These are phyloP conservation scores for Penicillium tannophilum DNA, from an alignment of 495 filamentous ascomycete genomes.

Conservation along the genomic window DNA sequence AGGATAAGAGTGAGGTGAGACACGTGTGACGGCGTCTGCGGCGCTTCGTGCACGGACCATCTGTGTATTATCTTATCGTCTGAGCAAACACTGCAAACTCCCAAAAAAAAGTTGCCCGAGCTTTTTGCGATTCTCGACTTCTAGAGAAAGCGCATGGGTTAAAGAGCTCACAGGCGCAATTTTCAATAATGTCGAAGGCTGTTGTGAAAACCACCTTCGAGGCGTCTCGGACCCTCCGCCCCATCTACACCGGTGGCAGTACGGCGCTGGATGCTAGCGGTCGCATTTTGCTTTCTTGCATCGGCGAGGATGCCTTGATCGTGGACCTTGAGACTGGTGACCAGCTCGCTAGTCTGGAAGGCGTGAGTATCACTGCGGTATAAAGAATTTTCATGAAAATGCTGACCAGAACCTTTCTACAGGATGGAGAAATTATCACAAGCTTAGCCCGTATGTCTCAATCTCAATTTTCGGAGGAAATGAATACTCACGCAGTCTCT, in stretches of 20 bases:
- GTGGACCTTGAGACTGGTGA: constrained; percentile 83
- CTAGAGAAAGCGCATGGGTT: constrained; percentile 15
- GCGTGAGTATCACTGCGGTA: constrained; percentile 53
- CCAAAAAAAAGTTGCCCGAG: constrained; percentile 44
- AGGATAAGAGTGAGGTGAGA: not conserved
- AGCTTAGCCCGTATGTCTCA: constrained; percentile 69
- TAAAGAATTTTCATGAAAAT: not conserved
- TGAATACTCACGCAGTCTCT: constrained; percentile 19
- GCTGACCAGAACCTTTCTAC: constrained; percentile 24
- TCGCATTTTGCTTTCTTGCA: constrained; percentile 78
- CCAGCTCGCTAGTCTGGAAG: constrained; percentile 84
- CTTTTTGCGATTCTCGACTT: constrained; percentile 27
- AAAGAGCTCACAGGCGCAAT: constrained; percentile 23
- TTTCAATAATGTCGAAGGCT: constrained; percentile 48
- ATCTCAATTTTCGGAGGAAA: constrained; percentile 1
- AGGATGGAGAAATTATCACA: constrained; percentile 94
- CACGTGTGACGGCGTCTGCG: constrained; percentile 20
- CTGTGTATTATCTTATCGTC: constrained; percentile 28
- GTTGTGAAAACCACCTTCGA: constrained; percentile 83
- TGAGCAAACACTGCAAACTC: constrained; percentile 43
- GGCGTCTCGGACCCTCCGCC: constrained; percentile 75
- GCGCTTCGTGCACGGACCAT: constrained; percentile 31
- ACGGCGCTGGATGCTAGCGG: constrained; percentile 82
- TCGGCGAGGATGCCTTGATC: constrained; percentile 86
- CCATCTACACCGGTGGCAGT: constrained; percentile 90